Base-by-base conservation (phyloP, 352 stramenopile species). In the Globisporangium mamillatum region DNA sequence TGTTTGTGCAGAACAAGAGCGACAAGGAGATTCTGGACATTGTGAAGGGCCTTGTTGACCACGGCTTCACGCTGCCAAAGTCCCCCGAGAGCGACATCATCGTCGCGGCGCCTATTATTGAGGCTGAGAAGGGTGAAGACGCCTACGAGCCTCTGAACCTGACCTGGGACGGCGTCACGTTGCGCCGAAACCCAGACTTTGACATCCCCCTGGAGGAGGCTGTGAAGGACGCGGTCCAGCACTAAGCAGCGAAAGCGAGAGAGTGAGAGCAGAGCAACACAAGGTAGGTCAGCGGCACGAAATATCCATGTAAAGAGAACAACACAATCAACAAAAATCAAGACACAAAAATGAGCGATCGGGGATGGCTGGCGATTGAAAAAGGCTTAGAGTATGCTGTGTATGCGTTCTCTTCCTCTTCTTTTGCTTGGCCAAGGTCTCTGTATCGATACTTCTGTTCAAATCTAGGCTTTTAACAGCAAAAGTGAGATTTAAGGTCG, bases 81-180 rank as follows among this genome's bases (percentile, higher is more conserved):
- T 95, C 88, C 27, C 77, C 88, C n/a, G 88, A 95, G 75, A 95
- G 88, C 74, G 88, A 95, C 73, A 63, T 94, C 27, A 36, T 89
- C 34, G 59, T 95, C 60, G 77, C 86, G 12, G 77, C 81, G 52
- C 84, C 88, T 48, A 93, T 95, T 67, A 82, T 95, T 60, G 82
- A 91, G 50, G 84, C 82, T 0, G 76, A 60, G 27, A 80, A 81
- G 57, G 84, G 86, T 27, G 88, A 95, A 67, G 71, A 79, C 34
- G 83, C 83, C 32, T 95, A 93, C 75, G 80, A 91, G 29, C 80
- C 86, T 57, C 80, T 95, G 54, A 95, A 95, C 75, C 72, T 95
- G 60, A 89, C 82, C 60, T 95, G 88, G 88, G 88, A 95, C 72
- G 88, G 88, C 73, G 82, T 82, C 69, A 90, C 78, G 46, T 27